A percentile compares a stretch with the other conserved stretches of the same genome.
Evolutionary conservation across 257 asterid species (phyloP).

Genomic region (Przewalskia tangutica): DNA sequence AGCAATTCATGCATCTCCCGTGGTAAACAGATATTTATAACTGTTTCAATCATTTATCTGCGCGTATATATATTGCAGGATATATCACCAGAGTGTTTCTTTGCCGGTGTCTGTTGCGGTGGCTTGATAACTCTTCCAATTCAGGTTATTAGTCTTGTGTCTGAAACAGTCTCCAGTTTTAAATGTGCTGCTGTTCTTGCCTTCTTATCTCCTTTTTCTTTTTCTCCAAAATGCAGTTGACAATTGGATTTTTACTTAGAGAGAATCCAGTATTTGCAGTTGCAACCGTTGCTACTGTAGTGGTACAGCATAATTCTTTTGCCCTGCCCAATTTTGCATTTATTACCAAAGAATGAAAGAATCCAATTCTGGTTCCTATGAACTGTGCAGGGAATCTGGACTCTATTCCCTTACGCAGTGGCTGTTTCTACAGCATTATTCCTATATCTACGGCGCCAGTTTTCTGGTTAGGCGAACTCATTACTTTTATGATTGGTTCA

Average conservation of each 20-base stretch:
- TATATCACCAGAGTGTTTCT: constrained; percentile 72
- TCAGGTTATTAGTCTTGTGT: constrained; percentile 38
- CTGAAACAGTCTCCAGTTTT: not conserved
- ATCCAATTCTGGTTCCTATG: constrained; percentile 3
- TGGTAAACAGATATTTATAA: not conserved
- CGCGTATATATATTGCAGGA: constrained; percentile 34
- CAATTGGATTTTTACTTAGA: constrained; percentile 63
- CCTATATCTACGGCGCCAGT: constrained; percentile 44
- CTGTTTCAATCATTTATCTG: constrained; percentile 1
- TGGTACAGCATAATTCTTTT: constrained; percentile 31
- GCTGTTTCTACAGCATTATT: constrained; percentile 62
- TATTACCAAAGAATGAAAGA: not conserved
- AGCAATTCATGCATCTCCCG: not conserved
- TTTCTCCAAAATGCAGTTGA: constrained; percentile 39
- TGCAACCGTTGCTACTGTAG: constrained; percentile 75
- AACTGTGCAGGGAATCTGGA: constrained; percentile 69
- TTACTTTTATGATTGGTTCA: not conserved
- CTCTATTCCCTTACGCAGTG: constrained; percentile 58
- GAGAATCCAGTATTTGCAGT: constrained; percentile 73
- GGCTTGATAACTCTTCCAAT: constrained; percentile 73
- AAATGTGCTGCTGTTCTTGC: not conserved
- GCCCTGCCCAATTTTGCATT: constrained; percentile 1
- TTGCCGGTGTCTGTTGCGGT: constrained; percentile 91
- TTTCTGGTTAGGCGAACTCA: constrained; percentile 24
- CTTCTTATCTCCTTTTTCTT: not conserved